Percentiles rank a stretch among this genome's conserved stretches.
phyloP scores from a whole-genome alignment of 75 land plant genomes.

The Picea glauca region DNA sequence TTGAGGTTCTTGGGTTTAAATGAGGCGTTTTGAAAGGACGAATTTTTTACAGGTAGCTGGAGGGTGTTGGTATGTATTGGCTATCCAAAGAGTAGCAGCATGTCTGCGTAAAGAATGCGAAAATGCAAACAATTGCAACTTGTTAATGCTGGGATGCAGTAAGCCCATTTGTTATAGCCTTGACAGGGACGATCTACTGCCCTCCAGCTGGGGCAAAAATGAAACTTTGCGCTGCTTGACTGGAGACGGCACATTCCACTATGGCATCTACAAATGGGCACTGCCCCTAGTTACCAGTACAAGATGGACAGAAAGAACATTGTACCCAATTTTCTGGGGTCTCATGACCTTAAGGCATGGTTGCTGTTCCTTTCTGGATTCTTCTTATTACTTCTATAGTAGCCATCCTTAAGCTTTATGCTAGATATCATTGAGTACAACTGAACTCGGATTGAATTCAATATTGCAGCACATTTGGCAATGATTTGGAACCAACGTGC shows the following conservation, averaged over 20 bases:
- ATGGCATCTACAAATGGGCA: slow-evolving; percentile 77
- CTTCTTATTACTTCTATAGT: not conserved
- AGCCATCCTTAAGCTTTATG: not conserved
- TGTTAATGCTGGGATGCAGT: slow-evolving; percentile 52
- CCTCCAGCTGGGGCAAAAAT: not conserved
- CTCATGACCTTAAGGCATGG: slow-evolving; percentile 82
- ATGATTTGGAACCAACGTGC: slow-evolving; percentile 77
- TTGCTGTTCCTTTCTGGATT: not conserved
- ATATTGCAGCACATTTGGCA: slow-evolving; percentile 79
- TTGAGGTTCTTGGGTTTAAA: not conserved
- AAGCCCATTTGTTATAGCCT: slow-evolving; percentile 39
- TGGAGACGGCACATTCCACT: slow-evolving; percentile 34
- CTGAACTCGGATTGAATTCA: not conserved
- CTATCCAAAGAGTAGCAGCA: slow-evolving; percentile 53
- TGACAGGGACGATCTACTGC: not conserved
- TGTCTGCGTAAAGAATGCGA: slow-evolving; percentile 64
- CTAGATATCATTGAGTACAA: not conserved
- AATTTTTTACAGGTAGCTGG: slow-evolving; percentile 69
- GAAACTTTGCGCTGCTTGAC: slow-evolving; percentile 29
- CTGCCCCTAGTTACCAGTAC: slow-evolving; percentile 66
- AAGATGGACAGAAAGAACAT: slow-evolving; percentile 49
- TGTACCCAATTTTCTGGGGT: slow-evolving; percentile 96
- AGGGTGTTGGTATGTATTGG: slow-evolving; percentile 88
- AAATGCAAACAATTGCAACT: slow-evolving; percentile 27
- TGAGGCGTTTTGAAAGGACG: too few relatives aligned